Evolutionary conservation across 345 rosid genomes (phyloP).

Genomic region (Euclidium syriacum): DNA sequence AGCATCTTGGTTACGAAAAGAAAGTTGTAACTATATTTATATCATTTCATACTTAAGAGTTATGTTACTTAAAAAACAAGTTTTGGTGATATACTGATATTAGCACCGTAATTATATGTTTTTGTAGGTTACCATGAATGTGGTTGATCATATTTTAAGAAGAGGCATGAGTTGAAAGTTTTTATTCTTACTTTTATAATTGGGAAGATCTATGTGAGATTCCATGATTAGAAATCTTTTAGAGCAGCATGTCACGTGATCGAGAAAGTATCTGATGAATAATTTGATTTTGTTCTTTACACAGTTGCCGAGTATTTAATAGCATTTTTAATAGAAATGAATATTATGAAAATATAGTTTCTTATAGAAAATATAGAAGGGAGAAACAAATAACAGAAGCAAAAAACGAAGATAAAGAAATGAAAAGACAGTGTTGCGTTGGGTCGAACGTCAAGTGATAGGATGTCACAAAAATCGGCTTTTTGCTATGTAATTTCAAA

Average conservation of each 20-base stretch:
- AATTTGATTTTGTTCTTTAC: slow-evolving; percentile 6
- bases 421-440: slow-evolving; percentile 30
- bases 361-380: background rate
- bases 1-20: background rate
- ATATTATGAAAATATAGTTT: background rate
- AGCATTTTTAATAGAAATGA: background rate
- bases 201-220: background rate
- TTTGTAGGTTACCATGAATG: background rate
- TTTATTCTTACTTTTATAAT: background rate
- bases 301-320: slow-evolving; percentile 11
- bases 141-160: background rate
- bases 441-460: slow-evolving; percentile 31
- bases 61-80: background rate
- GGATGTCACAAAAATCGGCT: slow-evolving; percentile 29
- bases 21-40: too few relatives aligned
- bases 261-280: background rate
- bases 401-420: background rate
- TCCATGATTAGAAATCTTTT: slow-evolving; percentile 22
- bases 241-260: slow-evolving; percentile 23
- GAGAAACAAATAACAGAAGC: background rate
- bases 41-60: too few relatives aligned
- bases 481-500: slow-evolving; percentile 27
- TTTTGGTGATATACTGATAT: too few relatives aligned
- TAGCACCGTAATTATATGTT: background rate
- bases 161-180: background rate